Evolutionary conservation across 2,329 filamentous ascomycete genomes (phyloP).

Genomic region (Kalmusia sp.): DNA sequence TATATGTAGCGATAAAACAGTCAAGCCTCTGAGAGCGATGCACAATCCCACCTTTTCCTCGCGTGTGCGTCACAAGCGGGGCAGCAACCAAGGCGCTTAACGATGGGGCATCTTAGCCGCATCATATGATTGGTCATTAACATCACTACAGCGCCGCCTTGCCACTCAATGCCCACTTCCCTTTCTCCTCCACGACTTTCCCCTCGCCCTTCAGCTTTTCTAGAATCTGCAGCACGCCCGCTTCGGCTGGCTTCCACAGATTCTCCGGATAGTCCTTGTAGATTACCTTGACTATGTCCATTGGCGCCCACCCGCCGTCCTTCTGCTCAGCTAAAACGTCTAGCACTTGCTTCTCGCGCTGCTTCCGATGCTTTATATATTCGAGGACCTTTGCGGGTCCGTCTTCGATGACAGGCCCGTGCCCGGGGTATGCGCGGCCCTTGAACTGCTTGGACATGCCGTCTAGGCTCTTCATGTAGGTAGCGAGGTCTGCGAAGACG

Average conservation of each 20-base stretch:
- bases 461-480: slow-evolving; percentile 73
- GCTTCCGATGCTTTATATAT: slow-evolving; percentile 81
- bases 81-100: not conserved
- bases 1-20: not conserved
- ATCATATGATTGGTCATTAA: slow-evolving; percentile 4
- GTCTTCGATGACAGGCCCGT: slow-evolving; percentile 79
- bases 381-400: slow-evolving; percentile 75
- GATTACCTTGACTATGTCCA: slow-evolving; percentile 87
- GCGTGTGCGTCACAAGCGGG: not conserved
- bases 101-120: not conserved
- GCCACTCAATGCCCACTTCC: slow-evolving; percentile 43
- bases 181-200: slow-evolving; percentile 58
- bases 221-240: slow-evolving; percentile 79
- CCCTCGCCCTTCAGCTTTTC: slow-evolving; percentile 79
- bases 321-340: slow-evolving; percentile 43
- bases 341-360: slow-evolving; percentile 67
- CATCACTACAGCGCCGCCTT: slow-evolving; percentile 40
- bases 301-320: slow-evolving; percentile 66
- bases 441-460: slow-evolving; percentile 71
- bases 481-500: slow-evolving; percentile 78
- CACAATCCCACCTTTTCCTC: too few relatives aligned
- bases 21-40: too few relatives aligned
- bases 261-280: slow-evolving; percentile 80
- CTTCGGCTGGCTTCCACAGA: slow-evolving; percentile 77
- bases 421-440: slow-evolving; percentile 83